Conservation (phyloP, 768 basidiomycete genomes). For the Symmetrospora coprosmae region DNA sequence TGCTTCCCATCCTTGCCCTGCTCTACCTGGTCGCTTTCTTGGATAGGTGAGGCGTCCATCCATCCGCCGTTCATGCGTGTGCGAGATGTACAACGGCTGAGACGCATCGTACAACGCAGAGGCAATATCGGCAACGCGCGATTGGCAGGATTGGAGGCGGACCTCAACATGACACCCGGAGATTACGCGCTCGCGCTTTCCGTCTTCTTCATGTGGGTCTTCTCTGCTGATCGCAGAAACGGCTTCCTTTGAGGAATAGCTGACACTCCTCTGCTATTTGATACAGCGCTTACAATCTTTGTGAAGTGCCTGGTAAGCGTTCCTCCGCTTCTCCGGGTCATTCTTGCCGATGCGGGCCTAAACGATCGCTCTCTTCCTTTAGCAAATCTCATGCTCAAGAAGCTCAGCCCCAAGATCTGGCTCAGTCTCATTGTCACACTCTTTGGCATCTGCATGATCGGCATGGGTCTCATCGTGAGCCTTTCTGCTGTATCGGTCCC, state of each 20-base stretch:
- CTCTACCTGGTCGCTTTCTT: slow-evolving; percentile 22
- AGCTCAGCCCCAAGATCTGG: slow-evolving; percentile 24
- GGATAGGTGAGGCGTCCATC: neutral
- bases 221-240: neutral
- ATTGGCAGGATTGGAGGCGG: slow-evolving; percentile 26
- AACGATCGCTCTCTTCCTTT: too few relatives aligned
- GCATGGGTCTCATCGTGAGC: neutral
- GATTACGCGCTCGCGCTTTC: slow-evolving; percentile 26
- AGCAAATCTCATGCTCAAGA: slow-evolving; percentile 29
- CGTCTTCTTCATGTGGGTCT: slow-evolving; percentile 13
- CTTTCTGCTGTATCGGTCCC: too few relatives aligned
- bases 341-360: too few relatives aligned
- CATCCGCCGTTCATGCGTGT: neutral
- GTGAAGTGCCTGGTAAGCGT: slow-evolving; percentile 26
- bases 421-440: slow-evolving; percentile 22
- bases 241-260: too few relatives aligned
- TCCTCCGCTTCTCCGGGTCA: too few relatives aligned
- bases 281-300: slow-evolving; percentile 14
- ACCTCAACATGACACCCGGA: slow-evolving; percentile 25
- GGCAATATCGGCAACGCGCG: slow-evolving; percentile 26
- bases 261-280: too few relatives aligned
- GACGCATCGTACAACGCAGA: neutral
- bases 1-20: slow-evolving; percentile 23
- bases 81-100: neutral
- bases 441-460: slow-evolving; percentile 24